Evolutionary conservation across 2,329 filamentous ascomycete genomes (phyloP), one percentile per base, ranked within the genome.

Genomic region (Ophiostoma triangulosporum): DNA sequence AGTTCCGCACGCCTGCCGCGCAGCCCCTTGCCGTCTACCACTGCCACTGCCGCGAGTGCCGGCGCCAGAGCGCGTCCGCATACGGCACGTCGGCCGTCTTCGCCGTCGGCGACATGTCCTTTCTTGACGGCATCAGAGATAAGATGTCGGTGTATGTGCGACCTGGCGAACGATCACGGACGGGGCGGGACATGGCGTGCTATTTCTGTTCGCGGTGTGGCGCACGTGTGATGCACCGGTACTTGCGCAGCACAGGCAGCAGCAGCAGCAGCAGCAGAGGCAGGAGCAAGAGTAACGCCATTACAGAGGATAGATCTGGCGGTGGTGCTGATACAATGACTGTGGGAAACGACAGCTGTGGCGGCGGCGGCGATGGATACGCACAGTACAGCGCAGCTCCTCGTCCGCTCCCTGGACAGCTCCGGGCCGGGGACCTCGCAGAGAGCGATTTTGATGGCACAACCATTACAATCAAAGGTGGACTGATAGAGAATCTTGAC

Each of bases 31-130:
- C 75, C n/a, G 68, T 86, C 50, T 86, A 83, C 65, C 79, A 86
- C 63, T 87, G 83, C 67, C 84, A 86, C 68, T 87, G 84, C 65
- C 67, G 71, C 53, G 75, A 82, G 63, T 87, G 83, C 65, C 75
- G 78, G 48, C 73, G 76, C 54, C 83, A 86, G 68, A 79, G 80
- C 29, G 71, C 77, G 52, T 81, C 80, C 7, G 58, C 58, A 17
- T 59, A 50, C 20, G 58, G 57, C 58, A 58, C 58, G 17, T 57
- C 55, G 11, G 58, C 54, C 32, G 51, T 58, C 15, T 58, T 58
- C 20, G 20, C 38, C 20, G 52, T 40, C 6, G 45, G 17, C 1
- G 56, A 48, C 26, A 32, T 58, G 8, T 43, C 58, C 14, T 56
- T 57, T 12, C 53, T 58, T 7, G 35, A 24, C 11, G 36, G 15